These are phyloP conservation scores for Trapa incisa DNA, from an alignment of 345 rosid species.

Conservation along the genomic window DNA sequence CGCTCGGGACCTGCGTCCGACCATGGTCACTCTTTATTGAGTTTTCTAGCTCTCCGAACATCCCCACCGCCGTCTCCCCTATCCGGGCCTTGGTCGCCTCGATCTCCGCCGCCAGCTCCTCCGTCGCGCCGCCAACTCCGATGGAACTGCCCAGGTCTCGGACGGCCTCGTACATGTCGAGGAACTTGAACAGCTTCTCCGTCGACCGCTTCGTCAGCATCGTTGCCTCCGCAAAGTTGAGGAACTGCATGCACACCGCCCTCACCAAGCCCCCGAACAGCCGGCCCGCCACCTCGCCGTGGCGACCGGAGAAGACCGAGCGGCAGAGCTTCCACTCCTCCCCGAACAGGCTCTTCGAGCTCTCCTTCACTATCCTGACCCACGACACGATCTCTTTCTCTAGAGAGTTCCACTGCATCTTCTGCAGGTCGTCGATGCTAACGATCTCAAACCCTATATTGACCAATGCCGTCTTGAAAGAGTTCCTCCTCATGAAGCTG, in stretches of 20 bases:
- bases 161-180: slow-evolving; percentile 67
- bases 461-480: slow-evolving; percentile 34
- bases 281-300: slow-evolving; percentile 14
- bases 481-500: slow-evolving; percentile 32
- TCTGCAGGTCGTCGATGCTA: slow-evolving; percentile 62
- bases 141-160: slow-evolving; percentile 31
- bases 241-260: slow-evolving; percentile 36
- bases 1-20: slow-evolving; percentile 57
- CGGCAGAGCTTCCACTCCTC: slow-evolving; percentile 37
- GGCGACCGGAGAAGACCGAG: slow-evolving; percentile 25
- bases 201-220: slow-evolving; percentile 49
- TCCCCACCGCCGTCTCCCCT: slow-evolving; percentile 47
- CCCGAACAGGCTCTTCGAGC: slow-evolving; percentile 30
- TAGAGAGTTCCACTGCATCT: slow-evolving; percentile 55
- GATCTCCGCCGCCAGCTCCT: slow-evolving; percentile 33
- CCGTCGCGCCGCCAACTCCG: slow-evolving; percentile 10
- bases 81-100: slow-evolving; percentile 27
- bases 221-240: slow-evolving; percentile 53
- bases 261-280: slow-evolving; percentile 40
- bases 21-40: slow-evolving; percentile 55
- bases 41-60: slow-evolving; percentile 64
- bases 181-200: slow-evolving; percentile 68
- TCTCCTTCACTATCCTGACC: slow-evolving; percentile 41
- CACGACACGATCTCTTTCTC: slow-evolving; percentile 59
- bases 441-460: slow-evolving; percentile 45